Evolutionary conservation across 2,329 filamentous ascomycete genomes (phyloP).

Genomic region (Emmonsiellopsis sp.): DNA sequence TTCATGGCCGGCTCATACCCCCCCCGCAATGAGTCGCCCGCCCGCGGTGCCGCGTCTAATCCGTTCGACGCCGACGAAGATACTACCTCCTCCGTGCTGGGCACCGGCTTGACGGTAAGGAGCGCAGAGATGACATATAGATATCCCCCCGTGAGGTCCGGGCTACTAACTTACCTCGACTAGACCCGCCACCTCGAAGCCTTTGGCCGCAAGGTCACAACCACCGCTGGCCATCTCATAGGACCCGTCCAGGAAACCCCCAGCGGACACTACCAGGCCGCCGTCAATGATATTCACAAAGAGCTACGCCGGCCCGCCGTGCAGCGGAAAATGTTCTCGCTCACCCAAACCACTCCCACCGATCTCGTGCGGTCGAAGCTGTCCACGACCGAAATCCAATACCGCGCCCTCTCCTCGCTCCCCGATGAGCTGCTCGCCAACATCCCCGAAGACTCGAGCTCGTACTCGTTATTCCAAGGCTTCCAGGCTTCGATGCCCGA

Average conservation of each 20-base stretch:
- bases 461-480: slow-evolving; percentile 91
- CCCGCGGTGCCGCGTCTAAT: slow-evolving; percentile 25
- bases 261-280: slow-evolving; percentile 67
- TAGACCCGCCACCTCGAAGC: slow-evolving; percentile 83
- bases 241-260: slow-evolving; percentile 46
- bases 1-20: slow-evolving; percentile 31
- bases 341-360: slow-evolving; percentile 83
- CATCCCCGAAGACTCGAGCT: slow-evolving; percentile 75
- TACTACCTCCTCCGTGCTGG: slow-evolving; percentile 31
- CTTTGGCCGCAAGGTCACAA: slow-evolving; percentile 89
- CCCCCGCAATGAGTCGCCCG: slow-evolving; percentile 37
- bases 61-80: slow-evolving; percentile 34
- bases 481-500: slow-evolving; percentile 87
- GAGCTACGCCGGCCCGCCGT: slow-evolving; percentile 75
- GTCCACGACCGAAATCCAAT: slow-evolving; percentile 85
- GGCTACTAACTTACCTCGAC: slow-evolving; percentile 4
- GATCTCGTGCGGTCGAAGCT: slow-evolving; percentile 88
- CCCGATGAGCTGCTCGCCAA: slow-evolving; percentile 83
- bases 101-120: slow-evolving; percentile 39
- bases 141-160: slow-evolving; percentile 1
- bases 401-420: slow-evolving; percentile 77
- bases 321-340: slow-evolving; percentile 83
- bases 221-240: slow-evolving; percentile 85
- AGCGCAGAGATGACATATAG: neutral
- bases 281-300: slow-evolving; percentile 80